Base-by-base conservation (phyloP, 768 basidiomycete genomes). In the Pleurotus tuoliensis region DNA sequence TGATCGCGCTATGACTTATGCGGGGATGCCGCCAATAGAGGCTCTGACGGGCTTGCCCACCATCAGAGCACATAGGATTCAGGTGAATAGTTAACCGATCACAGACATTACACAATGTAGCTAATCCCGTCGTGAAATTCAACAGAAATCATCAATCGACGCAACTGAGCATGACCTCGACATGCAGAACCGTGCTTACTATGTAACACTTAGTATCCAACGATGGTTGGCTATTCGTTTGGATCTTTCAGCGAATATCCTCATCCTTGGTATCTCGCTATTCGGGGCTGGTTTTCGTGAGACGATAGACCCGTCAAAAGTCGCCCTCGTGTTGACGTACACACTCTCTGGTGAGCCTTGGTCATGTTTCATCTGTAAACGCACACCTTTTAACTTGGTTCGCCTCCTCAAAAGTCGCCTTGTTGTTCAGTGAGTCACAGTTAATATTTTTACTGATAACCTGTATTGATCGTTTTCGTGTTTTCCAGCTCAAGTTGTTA, bases 211-310 rank as follows among this genome's bases (percentile, higher is more conserved):
- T 40, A 72, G 79, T 3, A 82, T 87, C 57, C 86, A 88, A 64
- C 72, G 82, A 47, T 89, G 85, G 84, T 71, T 88, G 1, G 76
- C 76, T 2, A 65, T 86, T 6, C 75, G 88, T 11, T 74, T 91
- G 1, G 87, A 90, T 58, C 67, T 87, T 22, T 80, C 87, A 20
- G 84, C 81, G 1, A 86, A 87, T 62, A 58, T 83, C 16, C 69
- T 91, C 13, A 75, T 90, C 18, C 74, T 90, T n/a, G 85, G 86
- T 1, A 87, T 92, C 43, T 82, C 74, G 2, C 67, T 91, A 13
- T 88, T 90, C 64, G 86, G 84, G 2, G 81, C 82, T 7, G 81
- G 82, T 2, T 83, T 84, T 65, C 70, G 86, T n/a, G 70, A 73
- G 39, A 68, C 76, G 0, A 78, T 84, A 24, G 74, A 79, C 60